Conservation (phyloP, 768 basidiomycete species). For the Panus rudis region DNA sequence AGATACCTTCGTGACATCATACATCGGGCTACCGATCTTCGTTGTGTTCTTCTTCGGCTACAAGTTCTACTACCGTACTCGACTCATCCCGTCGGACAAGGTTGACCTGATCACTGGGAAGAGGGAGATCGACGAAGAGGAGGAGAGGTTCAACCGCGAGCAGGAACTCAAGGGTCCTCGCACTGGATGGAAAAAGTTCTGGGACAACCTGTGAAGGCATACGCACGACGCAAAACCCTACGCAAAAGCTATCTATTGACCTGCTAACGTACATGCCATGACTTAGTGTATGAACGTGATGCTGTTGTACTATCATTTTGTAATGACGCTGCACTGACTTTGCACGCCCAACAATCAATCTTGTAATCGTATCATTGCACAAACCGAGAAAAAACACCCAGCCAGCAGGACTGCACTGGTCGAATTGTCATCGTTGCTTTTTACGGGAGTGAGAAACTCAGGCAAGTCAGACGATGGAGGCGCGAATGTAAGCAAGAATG, state of each 20-base stretch:
- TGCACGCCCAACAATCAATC: no score
- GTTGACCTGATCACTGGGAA: constrained; percentile 58
- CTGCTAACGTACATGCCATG: no score
- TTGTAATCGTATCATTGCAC: no score
- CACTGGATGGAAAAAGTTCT: constrained; percentile 20
- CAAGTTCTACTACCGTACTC: constrained; percentile 29
- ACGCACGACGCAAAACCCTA: not conserved
- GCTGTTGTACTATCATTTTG: not conserved
- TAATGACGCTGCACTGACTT: no score
- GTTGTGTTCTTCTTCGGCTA: constrained; percentile 29
- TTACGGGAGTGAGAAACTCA: no score
- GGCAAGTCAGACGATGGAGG: no score
- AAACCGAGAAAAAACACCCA: no score
- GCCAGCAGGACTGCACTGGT: no score
- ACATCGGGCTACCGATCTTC: constrained; percentile 30
- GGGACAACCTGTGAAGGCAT: constrained; percentile 19
- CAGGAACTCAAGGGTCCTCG: constrained; percentile 26
- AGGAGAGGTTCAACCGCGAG: constrained; percentile 40
- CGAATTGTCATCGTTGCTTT: no score
- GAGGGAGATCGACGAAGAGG: constrained; percentile 56
- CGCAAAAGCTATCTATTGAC: no score
- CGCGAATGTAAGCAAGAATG: no score
- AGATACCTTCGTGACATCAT: constrained; percentile 56
- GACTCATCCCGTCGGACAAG: constrained; percentile 33
- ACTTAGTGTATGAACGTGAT: not conserved